Evolutionary conservation across 352 stramenopile species (phyloP).

Genomic region (Pythium angustatum): DNA sequence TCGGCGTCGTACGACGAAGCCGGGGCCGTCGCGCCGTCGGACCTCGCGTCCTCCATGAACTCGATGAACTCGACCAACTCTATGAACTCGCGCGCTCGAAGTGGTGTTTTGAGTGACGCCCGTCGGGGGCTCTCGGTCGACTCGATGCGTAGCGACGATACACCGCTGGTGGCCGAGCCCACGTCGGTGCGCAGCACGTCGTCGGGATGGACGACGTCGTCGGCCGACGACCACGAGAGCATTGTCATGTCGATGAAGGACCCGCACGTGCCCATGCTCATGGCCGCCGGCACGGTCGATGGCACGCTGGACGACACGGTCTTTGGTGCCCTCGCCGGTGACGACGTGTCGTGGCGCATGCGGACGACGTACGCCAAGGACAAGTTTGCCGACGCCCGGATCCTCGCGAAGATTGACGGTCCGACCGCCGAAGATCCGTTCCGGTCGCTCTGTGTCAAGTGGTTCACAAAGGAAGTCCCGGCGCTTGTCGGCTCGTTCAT

Average conservation of each 20-base stretch:
- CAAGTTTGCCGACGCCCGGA: constrained; percentile 44
- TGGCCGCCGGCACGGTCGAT: constrained; percentile 43
- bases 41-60: not conserved
- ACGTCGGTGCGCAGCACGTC: constrained; percentile 12
- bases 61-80: too few relatives aligned
- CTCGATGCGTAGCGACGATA: constrained; percentile 17
- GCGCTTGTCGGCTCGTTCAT: constrained; percentile 41
- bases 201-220: constrained; percentile 15
- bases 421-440: constrained; percentile 41
- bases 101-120: too few relatives aligned
- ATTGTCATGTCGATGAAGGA: constrained; percentile 26
- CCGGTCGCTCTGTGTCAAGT: constrained; percentile 55
- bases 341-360: constrained; percentile 44
- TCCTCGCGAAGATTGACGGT: constrained; percentile 40
- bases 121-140: constrained; percentile 25
- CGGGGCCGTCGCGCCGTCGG: not conserved
- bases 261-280: constrained; percentile 39
- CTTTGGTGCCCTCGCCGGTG: constrained; percentile 47
- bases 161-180: not conserved
- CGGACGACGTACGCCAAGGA: constrained; percentile 53
- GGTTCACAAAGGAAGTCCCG: constrained; percentile 55
- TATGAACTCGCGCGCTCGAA: not conserved
- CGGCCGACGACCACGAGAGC: constrained; percentile 18
- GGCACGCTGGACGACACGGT: constrained; percentile 54
- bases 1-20: not conserved